Evolutionary conservation across 1,139 yeast species (phyloP).

Genomic region (Candida pseudoviswanathii): DNA sequence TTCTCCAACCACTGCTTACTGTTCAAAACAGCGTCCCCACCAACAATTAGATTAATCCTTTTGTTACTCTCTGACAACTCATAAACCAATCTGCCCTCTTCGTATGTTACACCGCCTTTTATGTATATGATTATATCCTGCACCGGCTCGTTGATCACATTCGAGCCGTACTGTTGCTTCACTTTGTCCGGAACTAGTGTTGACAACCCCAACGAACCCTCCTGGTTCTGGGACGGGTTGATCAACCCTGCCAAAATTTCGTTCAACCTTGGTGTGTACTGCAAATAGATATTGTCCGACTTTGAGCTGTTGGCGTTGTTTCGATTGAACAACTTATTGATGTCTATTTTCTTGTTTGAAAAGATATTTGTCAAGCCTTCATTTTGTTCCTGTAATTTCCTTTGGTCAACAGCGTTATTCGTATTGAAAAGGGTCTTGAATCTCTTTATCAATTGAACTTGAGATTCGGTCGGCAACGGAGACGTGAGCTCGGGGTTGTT

Average conservation of each 20-base stretch:
- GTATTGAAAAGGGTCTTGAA: conserved; percentile 29
- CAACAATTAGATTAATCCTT: conserved; percentile 58
- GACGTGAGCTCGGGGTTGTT: conserved; percentile 29
- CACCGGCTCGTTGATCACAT: conserved; percentile 30
- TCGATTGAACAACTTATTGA: conserved; percentile 29
- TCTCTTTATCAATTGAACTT: conserved; percentile 33
- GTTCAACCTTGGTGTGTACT: conserved; percentile 76
- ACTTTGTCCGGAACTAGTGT: conserved; percentile 45
- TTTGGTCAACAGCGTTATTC: conserved; percentile 3
- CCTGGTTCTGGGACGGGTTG: conserved; percentile 13
- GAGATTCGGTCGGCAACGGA: conserved; percentile 37
- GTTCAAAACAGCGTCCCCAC: conserved; percentile 74
- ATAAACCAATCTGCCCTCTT: conserved; percentile 82
- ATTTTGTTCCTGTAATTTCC: conserved; percentile 15
- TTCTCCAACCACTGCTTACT: conserved; percentile 29
- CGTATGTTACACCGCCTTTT: conserved; percentile 91
- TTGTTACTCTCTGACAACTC: conserved; percentile 62
- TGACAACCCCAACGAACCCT: conserved; percentile 23
- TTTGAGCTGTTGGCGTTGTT: conserved; percentile 22
- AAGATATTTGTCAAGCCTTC: conserved; percentile 29
- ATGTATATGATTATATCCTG: conserved; percentile 82
- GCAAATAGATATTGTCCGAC: conserved; percentile 57
- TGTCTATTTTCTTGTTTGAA: conserved; percentile 29
- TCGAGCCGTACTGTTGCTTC: conserved; percentile 33
- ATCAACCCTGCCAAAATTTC: conserved; percentile 31